Conservation (phyloP, 352 stramenopile species). For the Aphanomyces astaci region DNA sequence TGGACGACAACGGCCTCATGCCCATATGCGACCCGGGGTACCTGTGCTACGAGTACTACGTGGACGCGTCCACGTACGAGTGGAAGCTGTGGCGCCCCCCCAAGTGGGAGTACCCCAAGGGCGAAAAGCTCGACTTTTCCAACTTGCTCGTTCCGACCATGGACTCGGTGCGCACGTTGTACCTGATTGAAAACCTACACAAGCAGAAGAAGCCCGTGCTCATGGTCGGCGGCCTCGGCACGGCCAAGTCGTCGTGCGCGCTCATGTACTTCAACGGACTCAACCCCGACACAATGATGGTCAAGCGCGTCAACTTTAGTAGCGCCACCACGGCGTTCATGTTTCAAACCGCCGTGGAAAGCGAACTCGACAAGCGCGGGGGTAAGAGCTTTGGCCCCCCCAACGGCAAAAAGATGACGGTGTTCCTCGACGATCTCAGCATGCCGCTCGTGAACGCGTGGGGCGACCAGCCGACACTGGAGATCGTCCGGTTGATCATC, state of each 20-base stretch:
- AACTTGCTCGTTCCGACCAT: constrained; percentile 98
- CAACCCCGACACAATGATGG: constrained; percentile 90
- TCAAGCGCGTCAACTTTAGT: constrained; percentile 98
- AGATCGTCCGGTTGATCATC: constrained; percentile 96
- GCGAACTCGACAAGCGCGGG: constrained; percentile 96
- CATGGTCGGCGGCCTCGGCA: constrained; percentile 95
- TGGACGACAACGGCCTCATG: constrained; percentile 87
- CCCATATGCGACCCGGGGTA: constrained; percentile 84
- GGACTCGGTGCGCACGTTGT: constrained; percentile 94
- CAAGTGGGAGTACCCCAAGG: constrained; percentile 93
- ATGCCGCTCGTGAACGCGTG: constrained; percentile 98
- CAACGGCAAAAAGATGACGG: constrained; percentile 98
- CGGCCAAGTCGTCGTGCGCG: constrained; percentile 96
- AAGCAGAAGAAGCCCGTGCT: constrained; percentile 93
- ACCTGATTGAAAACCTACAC: constrained; percentile 87
- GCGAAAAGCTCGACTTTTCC: constrained; percentile 94
- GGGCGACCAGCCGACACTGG: constrained; percentile 97
- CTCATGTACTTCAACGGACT: constrained; percentile 97
- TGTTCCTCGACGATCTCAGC: constrained; percentile 97
- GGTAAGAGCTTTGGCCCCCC: constrained; percentile 97
- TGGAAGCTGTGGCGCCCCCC: constrained; percentile 95
- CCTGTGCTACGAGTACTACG: constrained; percentile 91
- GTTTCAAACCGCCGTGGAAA: constrained; percentile 97
- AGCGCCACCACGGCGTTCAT: constrained; percentile 96
- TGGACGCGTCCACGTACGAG: constrained; percentile 86